These are phyloP conservation scores for Nicotiana undulata DNA, from an alignment of 257 asterid species.

Conservation along the genomic window DNA sequence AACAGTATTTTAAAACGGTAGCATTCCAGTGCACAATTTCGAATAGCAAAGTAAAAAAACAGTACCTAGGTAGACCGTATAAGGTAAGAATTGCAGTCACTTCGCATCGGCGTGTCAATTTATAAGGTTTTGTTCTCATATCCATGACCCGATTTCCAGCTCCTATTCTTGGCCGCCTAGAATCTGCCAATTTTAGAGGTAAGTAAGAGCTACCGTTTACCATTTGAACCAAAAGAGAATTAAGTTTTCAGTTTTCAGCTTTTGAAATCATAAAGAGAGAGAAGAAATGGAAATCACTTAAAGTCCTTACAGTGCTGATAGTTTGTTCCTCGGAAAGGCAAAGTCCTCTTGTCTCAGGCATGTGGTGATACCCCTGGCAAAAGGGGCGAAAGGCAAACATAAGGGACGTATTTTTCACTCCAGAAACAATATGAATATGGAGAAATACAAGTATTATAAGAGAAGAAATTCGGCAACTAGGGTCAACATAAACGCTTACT, in stretches of 20 bases:
- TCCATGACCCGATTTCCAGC: conserved; percentile 45
- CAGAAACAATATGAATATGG: not conserved
- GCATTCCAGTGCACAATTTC: not conserved
- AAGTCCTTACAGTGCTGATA: conserved; percentile 65
- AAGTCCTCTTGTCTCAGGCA: conserved; percentile 93
- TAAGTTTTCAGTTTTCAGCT: not conserved
- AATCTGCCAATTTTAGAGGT: conserved; percentile 35
- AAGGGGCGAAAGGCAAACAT: not conserved
- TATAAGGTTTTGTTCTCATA: conserved; percentile 73
- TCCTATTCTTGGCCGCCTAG: conserved; percentile 57
- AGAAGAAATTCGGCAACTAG: not conserved
- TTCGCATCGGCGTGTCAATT: conserved; percentile 67
- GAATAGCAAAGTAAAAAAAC: conserved; percentile 5
- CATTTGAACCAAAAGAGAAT: not conserved
- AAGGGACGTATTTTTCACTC: not conserved
- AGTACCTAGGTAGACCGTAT: conserved; percentile 89
- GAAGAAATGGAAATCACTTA: not conserved
- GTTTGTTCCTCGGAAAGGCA: conserved; percentile 98
- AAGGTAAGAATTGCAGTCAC: conserved; percentile 87
- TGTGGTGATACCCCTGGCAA: conserved; percentile 83
- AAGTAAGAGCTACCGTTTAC: not conserved
- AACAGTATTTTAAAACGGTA: not conserved
- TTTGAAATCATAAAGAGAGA: not conserved
- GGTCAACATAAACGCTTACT: conserved; percentile 30
- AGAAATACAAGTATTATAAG: not conserved